Evolutionary conservation across 2,329 filamentous ascomycete species (phyloP).

Genomic region (Allantophomopsis lycopodina): DNA sequence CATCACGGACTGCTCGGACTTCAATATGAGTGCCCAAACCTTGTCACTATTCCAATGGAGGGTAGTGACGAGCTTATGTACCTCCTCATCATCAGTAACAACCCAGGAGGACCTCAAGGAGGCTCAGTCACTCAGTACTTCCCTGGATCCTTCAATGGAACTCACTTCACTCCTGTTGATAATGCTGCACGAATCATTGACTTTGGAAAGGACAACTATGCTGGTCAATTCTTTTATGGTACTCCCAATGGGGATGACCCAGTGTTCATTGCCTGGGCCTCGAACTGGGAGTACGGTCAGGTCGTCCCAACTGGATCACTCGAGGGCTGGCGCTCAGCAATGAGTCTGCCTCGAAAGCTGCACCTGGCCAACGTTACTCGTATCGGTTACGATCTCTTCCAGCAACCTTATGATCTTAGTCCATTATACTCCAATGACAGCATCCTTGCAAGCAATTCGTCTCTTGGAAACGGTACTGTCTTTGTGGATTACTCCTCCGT

Average conservation of each 20-base stretch:
- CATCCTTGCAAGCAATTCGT: slow-evolving; percentile 26
- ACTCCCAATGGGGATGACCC: slow-evolving; percentile 17
- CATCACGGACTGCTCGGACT: slow-evolving; percentile 35
- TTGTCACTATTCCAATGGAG: slow-evolving; percentile 22
- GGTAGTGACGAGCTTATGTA: slow-evolving; percentile 13
- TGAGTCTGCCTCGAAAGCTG: slow-evolving; percentile 33
- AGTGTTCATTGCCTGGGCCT: slow-evolving; percentile 32
- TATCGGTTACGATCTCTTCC: slow-evolving; percentile 33
- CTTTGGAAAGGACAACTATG: slow-evolving; percentile 36
- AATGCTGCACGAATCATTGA: slow-evolving; percentile 24
- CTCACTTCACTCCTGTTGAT: slow-evolving; percentile 33
- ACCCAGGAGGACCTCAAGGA: slow-evolving; percentile 37
- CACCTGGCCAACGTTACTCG: slow-evolving; percentile 33
- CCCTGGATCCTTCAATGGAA: slow-evolving; percentile 44
- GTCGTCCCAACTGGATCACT: slow-evolving; percentile 29
- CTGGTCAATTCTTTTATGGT: slow-evolving; percentile 36
- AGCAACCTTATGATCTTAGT: slow-evolving; percentile 29
- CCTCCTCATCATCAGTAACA: slow-evolving; percentile 34
- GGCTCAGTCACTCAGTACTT: slow-evolving; percentile 38
- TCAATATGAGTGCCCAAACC: slow-evolving; percentile 48
- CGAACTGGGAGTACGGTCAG: slow-evolving; percentile 42
- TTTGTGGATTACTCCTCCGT: slow-evolving; percentile 34
- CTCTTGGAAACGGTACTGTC: slow-evolving; percentile 31
- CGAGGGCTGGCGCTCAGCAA: slow-evolving; percentile 34
- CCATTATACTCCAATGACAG: slow-evolving; percentile 28